Evolutionary conservation across 257 asterid genomes (phyloP), one percentile per base, ranked within the genome.

Genomic region (Voacanga thouarsii): DNA sequence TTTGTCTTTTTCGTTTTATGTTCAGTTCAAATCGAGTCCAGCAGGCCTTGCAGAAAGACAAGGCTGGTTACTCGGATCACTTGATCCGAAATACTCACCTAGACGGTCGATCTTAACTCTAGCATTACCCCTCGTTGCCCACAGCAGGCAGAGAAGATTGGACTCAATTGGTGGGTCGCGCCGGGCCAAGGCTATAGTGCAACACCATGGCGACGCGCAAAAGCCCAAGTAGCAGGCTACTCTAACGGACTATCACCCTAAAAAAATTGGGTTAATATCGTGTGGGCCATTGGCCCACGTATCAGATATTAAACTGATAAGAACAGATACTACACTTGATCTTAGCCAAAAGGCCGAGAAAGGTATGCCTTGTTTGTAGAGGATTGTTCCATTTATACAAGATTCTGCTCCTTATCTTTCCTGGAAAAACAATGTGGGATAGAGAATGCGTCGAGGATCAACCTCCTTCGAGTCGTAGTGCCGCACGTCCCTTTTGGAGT

Each of bases 311-410:
- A 72, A 79, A 79, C 66, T 61, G 77, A 80, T 82, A 85, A 82
- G 67, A 82, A 77, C 77, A 82, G 72, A 80, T 77, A 77, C 86
- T 80, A 85, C 83, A 82, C 88, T 82, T 85, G 81, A 82, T 80
- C 84, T 85, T 82, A 82, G 84, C 86, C 88, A 82, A 85, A 82
- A 85, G 86, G 83, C 88, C 84, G 83, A 85, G 86, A 82, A 80
- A 85, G 88, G 83, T 82, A 85, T 82, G 81, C 12, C 12, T 2
- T 3, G 19, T 3, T 15, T 12, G 57, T 9, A 2, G 11, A 7
- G 57, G 6, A 15, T 51, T 51, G 21, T 21, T 5, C 3, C 6
- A 1, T 51, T 51, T 51, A 15, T 51, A 51, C 5, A 3, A 16
- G 21, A 12, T 51, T 51, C 57, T 51, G 21, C 19, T 49, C 11